These are phyloP conservation scores for Citrullus mucosospermus DNA, from an alignment of 306 rosid species.

Conservation along the genomic window DNA sequence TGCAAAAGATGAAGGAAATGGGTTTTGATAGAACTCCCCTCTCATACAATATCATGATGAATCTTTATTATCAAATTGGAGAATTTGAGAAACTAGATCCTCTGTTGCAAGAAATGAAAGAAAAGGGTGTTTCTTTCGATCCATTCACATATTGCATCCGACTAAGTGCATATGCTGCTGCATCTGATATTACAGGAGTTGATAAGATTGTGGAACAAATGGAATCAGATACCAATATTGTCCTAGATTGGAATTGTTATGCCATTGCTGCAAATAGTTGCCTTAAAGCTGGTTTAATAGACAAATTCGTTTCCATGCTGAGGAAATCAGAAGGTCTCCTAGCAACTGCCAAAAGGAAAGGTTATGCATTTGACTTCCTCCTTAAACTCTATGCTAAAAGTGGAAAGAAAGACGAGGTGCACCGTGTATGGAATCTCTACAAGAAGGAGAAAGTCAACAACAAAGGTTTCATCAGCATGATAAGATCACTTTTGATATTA, in stretches of 20 bases:
- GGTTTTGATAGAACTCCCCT: not conserved
- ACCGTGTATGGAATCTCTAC: not conserved
- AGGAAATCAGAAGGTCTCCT: constrained; percentile 1
- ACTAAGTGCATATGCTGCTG: not conserved
- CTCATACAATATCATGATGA: constrained; percentile 4
- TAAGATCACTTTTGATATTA: not conserved
- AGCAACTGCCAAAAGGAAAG: not conserved
- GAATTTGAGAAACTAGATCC: constrained; percentile 1
- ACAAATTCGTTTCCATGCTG: not conserved
- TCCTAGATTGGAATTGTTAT: not conserved
- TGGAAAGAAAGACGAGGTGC: constrained; percentile 1
- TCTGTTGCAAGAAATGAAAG: not conserved
- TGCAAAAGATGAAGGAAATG: constrained; percentile 1
- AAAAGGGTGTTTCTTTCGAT: not conserved
- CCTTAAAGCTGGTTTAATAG: not conserved
- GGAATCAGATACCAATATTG: not conserved
- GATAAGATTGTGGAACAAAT: not conserved
- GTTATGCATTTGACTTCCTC: not conserved
- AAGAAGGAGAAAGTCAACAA: not conserved
- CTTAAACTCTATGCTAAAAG: not conserved
- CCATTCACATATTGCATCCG: not conserved
- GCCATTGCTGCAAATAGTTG: not conserved
- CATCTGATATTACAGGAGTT: not conserved
- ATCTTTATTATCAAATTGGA: not conserved
- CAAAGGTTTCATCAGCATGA: constrained; percentile 2